A percentile compares a stretch with the other conserved stretches of the same genome.
These are phyloP conservation scores for Pyrenochaeta sp. DNA, from an alignment of 2,329 filamentous ascomycete species.

Conservation along the genomic window DNA sequence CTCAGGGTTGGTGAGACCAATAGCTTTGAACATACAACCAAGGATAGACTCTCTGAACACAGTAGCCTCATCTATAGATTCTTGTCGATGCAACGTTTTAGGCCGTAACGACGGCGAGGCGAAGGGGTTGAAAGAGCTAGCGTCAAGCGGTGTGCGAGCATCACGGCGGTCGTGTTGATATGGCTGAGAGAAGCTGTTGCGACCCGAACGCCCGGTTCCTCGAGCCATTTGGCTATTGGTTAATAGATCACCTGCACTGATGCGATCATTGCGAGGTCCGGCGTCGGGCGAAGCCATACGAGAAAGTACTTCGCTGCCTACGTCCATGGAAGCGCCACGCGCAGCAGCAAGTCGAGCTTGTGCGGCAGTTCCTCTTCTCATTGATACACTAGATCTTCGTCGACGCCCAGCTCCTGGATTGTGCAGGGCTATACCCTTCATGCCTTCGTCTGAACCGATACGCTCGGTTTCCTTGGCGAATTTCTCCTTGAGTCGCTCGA, in stretches of 20 bases:
- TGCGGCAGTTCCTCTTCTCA: slow-evolving; percentile 81
- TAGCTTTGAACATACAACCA: slow-evolving; percentile 94
- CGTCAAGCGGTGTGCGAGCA: slow-evolving; percentile 55
- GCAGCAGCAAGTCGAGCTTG: slow-evolving; percentile 68
- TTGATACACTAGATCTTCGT: slow-evolving; percentile 71
- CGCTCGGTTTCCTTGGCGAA: slow-evolving; percentile 86
- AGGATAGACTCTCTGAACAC: slow-evolving; percentile 89
- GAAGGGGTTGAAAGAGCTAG: slow-evolving; percentile 54
- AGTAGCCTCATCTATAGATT: slow-evolving; percentile 86
- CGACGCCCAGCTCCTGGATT: slow-evolving; percentile 74
- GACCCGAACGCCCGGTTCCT: slow-evolving; percentile 60
- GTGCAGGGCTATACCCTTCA: slow-evolving; percentile 94
- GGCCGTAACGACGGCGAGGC: slow-evolving; percentile 40
- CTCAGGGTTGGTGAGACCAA: slow-evolving; percentile 78
- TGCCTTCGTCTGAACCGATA: slow-evolving; percentile 79
- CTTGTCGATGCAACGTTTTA: slow-evolving; percentile 70
- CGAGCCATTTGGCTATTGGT: slow-evolving; percentile 78
- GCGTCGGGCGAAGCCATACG: slow-evolving; percentile 36
- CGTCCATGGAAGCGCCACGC: slow-evolving; percentile 47
- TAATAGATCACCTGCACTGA: slow-evolving; percentile 73
- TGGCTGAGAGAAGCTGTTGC: slow-evolving; percentile 59
- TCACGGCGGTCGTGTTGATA: slow-evolving; percentile 54
- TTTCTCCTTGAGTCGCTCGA: slow-evolving; percentile 90
- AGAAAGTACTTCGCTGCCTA: slow-evolving; percentile 25
- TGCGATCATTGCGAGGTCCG: slow-evolving; percentile 37